Evolutionary conservation across 345 rosid genomes (phyloP).

Genomic region (Lenwebbia sp.): DNA sequence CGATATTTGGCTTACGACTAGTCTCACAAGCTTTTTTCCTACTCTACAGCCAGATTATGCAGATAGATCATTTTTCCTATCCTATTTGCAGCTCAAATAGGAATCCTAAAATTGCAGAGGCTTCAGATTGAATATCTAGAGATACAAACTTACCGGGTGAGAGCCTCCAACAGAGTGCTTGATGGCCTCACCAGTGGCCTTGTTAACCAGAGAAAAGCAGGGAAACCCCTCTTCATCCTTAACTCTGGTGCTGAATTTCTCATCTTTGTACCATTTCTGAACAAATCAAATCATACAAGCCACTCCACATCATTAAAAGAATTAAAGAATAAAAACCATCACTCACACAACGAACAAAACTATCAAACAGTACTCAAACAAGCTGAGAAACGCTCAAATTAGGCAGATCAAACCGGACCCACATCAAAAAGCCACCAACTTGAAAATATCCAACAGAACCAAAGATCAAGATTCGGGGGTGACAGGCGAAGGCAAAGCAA

Average conservation of each 20-base stretch:
- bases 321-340: neutral
- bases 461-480: neutral
- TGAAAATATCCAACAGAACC: neutral
- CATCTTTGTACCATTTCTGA: conserved; percentile 88
- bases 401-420: neutral
- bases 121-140: neutral
- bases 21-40: neutral
- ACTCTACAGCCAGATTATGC: neutral
- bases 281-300: neutral
- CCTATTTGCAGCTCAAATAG: neutral
- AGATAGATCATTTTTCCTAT: neutral
- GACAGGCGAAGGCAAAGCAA: neutral
- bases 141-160: conserved; percentile 55
- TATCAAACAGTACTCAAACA: neutral
- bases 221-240: conserved; percentile 79
- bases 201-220: conserved; percentile 74
- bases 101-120: neutral
- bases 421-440: neutral
- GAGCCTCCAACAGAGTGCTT: conserved; percentile 72
- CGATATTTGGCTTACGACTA: neutral
- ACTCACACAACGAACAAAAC: neutral
- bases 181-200: conserved; percentile 75
- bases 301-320: neutral
- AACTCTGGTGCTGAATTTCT: conserved; percentile 70
- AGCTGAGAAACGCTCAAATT: neutral